Conservation (phyloP, 1,139 yeast genomes). For the Blastobotrys aristatus region DNA sequence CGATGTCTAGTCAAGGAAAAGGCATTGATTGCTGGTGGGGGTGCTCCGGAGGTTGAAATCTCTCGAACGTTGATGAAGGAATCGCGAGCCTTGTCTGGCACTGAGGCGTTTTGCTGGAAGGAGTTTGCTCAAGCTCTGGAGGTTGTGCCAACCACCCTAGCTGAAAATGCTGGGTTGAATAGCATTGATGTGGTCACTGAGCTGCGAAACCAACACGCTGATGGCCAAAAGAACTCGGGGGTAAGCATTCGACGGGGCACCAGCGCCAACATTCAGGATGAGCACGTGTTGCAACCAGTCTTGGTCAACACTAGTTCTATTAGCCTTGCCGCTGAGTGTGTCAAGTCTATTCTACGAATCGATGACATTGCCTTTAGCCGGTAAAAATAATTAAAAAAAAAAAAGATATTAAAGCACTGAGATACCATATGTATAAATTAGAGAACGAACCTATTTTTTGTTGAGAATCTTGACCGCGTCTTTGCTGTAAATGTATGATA, state of each 20-base stretch:
- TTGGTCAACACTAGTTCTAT: conserved; percentile 92
- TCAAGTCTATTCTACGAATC: conserved; percentile 88
- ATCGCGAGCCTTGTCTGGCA: conserved; percentile 74
- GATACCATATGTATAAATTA: background rate
- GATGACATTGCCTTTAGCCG: conserved; percentile 83
- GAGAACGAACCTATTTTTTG: conserved; percentile 1
- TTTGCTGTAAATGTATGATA: conserved; percentile 65
- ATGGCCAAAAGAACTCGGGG: conserved; percentile 92
- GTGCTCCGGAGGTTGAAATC: conserved; percentile 96
- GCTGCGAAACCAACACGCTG: conserved; percentile 83
- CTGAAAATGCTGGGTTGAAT: conserved; percentile 96
- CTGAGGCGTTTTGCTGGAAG: conserved; percentile 90
- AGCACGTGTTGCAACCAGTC: conserved; percentile 94
- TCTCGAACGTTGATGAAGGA: conserved; percentile 77
- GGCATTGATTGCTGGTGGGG: conserved; percentile 97
- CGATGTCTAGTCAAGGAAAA: conserved; percentile 92
- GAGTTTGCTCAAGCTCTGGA: conserved; percentile 96
- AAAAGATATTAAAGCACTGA: background rate
- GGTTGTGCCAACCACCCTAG: conserved; percentile 92
- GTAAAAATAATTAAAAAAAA: background rate
- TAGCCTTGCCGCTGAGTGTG: conserved; percentile 92
- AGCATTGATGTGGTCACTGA: conserved; percentile 95
- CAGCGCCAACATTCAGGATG: conserved; percentile 85
- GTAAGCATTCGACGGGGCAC: conserved; percentile 92
- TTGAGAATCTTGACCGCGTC: conserved; percentile 54